Evolutionary conservation across 345 rosid species (phyloP), one percentile per base, ranked within the genome.

Genomic region (Ceriops decandra): DNA sequence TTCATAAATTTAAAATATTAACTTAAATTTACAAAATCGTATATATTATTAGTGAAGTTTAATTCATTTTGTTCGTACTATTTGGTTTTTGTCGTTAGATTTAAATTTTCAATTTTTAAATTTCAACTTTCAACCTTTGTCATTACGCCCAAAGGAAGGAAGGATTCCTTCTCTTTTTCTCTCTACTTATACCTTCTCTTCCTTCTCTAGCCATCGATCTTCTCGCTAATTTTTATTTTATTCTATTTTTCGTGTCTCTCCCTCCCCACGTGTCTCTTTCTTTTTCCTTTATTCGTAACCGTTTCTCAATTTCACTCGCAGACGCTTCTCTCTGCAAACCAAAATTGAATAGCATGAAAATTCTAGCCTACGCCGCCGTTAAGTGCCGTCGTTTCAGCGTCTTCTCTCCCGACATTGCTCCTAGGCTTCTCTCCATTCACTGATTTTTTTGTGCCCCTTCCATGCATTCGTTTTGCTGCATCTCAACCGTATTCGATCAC

Each of bases 401-500:
- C 59, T 4, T 24, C 16, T 10, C 28, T 16, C 28, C 16, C 6
- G 16, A 13, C 49, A 11, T 42, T 42, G 49, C 17, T 3, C 19
- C 17, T 42, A 42, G 15, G 13, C 59, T 22, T 54, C 59, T 54
- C 28, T 11, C 22, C 16, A 2, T 24, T 54, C 22, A 15, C 59
- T 54, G 59, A 22, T 54, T 22, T 21, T 24, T 24, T 22, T 8
- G 28, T 21, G 5, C 9, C 59, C 17, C 49, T 22, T 54, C 30
- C 59, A 88, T 85, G 92, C 93, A 83, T 78, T 80, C 87, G 9
- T 81, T 88, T 74, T 87, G 92, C 70, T 85, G 90, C 74, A 80
- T 85, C 58, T 76, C 76, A 53, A 71, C 76, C 31, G 72, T 76
- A 22, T 72, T 76, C 47, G 52, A 76, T 59, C 60, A 67, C 52